Conservation (phyloP, 345 rosid genomes). For the Populus nigra region DNA sequence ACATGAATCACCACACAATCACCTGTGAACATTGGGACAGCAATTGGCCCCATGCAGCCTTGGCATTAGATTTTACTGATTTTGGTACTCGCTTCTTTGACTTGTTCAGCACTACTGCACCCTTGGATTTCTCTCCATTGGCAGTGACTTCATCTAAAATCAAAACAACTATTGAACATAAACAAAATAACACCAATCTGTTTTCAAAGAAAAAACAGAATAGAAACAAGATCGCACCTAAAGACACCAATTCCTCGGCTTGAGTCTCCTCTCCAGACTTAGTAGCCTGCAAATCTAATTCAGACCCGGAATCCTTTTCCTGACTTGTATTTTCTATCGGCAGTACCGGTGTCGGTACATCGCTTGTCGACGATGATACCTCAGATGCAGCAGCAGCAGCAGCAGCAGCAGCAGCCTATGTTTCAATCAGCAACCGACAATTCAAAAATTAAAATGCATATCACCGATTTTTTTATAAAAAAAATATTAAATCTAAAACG, state of each 20-base stretch:
- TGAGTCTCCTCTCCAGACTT: slow-evolving; percentile 48
- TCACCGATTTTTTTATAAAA: background rate
- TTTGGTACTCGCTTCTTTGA: slow-evolving; percentile 40
- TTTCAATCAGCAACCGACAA: slow-evolving; percentile 25
- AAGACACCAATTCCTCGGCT: slow-evolving; percentile 47
- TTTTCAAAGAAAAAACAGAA: slow-evolving; percentile 8
- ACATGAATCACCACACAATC: slow-evolving; percentile 10
- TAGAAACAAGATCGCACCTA: slow-evolving; percentile 50
- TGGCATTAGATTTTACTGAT: slow-evolving; percentile 36
- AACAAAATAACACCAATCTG: slow-evolving; percentile 8
- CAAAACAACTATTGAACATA: slow-evolving; percentile 11
- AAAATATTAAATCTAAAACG: background rate
- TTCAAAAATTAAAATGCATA: slow-evolving; percentile 14
- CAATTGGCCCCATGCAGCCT: slow-evolving; percentile 83
- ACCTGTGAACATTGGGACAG: slow-evolving; percentile 88
- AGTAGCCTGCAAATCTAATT: slow-evolving; percentile 58
- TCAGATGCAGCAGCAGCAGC: slow-evolving; percentile 32
- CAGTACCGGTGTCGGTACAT: slow-evolving; percentile 23
- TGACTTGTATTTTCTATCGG: slow-evolving; percentile 37
- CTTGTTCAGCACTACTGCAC: slow-evolving; percentile 23
- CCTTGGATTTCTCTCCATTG: slow-evolving; percentile 46
- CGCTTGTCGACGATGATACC: slow-evolving; percentile 57
- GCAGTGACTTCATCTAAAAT: slow-evolving; percentile 44
- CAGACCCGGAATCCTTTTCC: slow-evolving; percentile 53
- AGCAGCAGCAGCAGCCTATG: slow-evolving; percentile 29